A percentile compares a stretch with the other conserved stretches of the same genome.
Conservation (phyloP, 257 asterid species). For the Orobanche coerulescens region DNA sequence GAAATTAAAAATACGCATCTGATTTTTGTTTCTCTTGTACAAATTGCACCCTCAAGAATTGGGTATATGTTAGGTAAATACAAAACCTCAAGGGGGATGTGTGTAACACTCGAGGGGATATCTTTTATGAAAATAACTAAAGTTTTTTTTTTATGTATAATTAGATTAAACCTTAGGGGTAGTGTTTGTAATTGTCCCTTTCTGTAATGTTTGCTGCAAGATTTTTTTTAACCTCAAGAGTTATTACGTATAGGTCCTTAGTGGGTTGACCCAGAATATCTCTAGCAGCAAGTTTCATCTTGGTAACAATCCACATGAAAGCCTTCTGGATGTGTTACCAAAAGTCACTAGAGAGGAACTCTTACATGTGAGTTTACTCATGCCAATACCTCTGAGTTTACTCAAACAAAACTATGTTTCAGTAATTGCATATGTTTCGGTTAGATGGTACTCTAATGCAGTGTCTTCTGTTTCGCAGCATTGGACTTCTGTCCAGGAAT, state of each 20-base stretch:
- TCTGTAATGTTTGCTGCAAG: conserved; percentile 13
- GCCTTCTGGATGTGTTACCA: conserved; percentile 76
- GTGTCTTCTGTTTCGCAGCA: conserved; percentile 42
- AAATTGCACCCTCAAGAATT: not conserved
- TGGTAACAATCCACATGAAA: conserved; percentile 74
- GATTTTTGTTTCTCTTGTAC: not conserved
- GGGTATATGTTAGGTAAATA: no score
- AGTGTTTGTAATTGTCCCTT: not conserved
- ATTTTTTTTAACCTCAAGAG: conserved; percentile 22
- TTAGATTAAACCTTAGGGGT: not conserved
- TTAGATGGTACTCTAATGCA: conserved; percentile 5
- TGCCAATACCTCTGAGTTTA: conserved; percentile 44
- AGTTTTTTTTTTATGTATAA: not conserved
- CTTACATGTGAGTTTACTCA: conserved; percentile 48
- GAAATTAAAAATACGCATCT: not conserved
- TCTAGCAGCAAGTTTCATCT: conserved; percentile 79
- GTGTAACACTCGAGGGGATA: no score
- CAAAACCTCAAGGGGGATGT: not conserved
- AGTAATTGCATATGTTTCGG: not conserved
- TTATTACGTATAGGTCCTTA: conserved; percentile 52
- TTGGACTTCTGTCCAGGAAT: conserved; percentile 86
- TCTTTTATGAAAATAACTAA: not conserved
- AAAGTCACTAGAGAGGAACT: conserved; percentile 60
- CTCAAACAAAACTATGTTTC: not conserved
- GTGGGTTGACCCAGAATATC: conserved; percentile 67